Evolutionary conservation across 495 filamentous ascomycete genomes (phyloP), one percentile per base, ranked within the genome.

Genomic region (Podospora sp.): DNA sequence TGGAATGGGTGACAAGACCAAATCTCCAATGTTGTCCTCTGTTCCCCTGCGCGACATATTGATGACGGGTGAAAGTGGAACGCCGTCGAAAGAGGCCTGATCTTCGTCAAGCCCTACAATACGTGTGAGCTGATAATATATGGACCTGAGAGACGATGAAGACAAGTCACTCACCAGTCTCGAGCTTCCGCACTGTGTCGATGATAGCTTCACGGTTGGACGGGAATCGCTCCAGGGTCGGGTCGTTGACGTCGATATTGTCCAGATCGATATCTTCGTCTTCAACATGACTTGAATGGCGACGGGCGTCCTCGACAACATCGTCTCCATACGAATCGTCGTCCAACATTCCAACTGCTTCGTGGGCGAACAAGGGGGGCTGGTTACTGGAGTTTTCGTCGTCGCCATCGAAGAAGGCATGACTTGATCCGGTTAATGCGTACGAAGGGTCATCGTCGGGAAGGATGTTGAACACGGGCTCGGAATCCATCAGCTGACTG

Each of bases 221-320:
- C 0, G 85, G 85, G 72, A 87, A 86, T 7, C 63, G 72, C 65
- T 85, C 83, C 29, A 87, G 56, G 0, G 75, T 77, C n/a, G 83
- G 84, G 69, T 87, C 81, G 56, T 85, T 78, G 26, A 80, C 66
- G 65, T 86, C 82, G 24, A 77, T 55, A 40, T 75, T 61, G 11
- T 74, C 69, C 1, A 58, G 22, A 24, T 72, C 72, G 33, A 66
- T 26, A 8, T 71, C 70, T 6, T 68, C 53, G 46, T 25, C 56
- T n/a, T 62, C 33, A 35, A 40, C 9, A 50, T 51, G 26, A 35
- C 71, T 63, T 46, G 29, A 33, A 33, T 8, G 56, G 20, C 60
- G 50, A 29, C 33, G 60, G 16, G 35, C 51, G 16, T 49, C 60
- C 1, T 69, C 58, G 36, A 70, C 67, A 21, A 67, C 70, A 8